Evolutionary conservation across 2,329 filamentous ascomycete genomes (phyloP), one percentile per base, ranked within the genome.

Genomic region (Clarireedia hainanense): DNA sequence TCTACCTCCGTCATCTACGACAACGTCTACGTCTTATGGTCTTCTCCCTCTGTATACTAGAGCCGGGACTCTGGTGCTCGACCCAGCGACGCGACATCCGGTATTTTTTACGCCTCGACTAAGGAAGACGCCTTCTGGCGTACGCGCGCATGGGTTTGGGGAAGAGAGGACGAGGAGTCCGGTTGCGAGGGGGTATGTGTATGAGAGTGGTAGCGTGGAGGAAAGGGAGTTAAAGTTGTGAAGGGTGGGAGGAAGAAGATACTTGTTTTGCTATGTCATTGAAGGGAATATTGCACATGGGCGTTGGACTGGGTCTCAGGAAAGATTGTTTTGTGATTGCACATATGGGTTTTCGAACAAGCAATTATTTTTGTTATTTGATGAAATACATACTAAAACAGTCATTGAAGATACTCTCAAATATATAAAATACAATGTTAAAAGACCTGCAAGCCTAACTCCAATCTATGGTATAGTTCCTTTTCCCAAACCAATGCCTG

Each of bases 31-130:
- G 7, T 37, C 10, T n/a, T 63, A 20, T 65, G 64, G 66, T 62
- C 66, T 45, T 63, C 30, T 45, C 14, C 9, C 12, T 36, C 26
- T 45, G 23, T n/a, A 30, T n/a, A 14, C 17, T 10, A 46, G 14
- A 52, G 45, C 47, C n/a, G 48, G 54, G 37, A 47, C 49, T 23
- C 42, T 58, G 14, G 30, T 64, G 12, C 56, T 62, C 7, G 64
- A 86, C 67, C 74, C 80, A 9, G 81, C 86, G 1, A 76, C 75
- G 40, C 73, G 80, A 26, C 88, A 91, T 62, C 88, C 88, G 0
- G 87, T 89, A 1, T 91, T 91, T 72, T 90, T 91, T 72, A 87
- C 86, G 0, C 74, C 80, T 30, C 76, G 76, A 51, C 71, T 20
- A 17, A 43, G 17, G 40, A 43, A 43, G 17, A 42, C 15, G 4